These are phyloP conservation scores for Dryadomyces quercus-mongolicae DNA, from an alignment of 2,329 filamentous ascomycete species.

Conservation along the genomic window DNA sequence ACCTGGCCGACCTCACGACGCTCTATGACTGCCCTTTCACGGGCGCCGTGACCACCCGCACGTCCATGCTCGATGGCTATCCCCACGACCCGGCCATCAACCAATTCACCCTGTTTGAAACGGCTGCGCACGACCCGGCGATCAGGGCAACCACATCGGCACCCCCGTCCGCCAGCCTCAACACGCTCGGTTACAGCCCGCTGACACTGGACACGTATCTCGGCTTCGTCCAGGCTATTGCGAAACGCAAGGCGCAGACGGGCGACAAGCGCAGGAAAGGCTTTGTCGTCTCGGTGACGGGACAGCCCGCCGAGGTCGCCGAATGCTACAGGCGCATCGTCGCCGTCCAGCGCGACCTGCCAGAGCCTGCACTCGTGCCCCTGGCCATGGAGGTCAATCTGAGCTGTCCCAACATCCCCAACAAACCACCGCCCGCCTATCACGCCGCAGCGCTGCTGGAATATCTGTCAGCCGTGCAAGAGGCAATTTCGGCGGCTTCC, in stretches of 20 bases:
- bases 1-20: slow-evolving; percentile 42
- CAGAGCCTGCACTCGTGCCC: slow-evolving; percentile 20
- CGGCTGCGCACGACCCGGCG: slow-evolving; percentile 15
- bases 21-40: slow-evolving; percentile 52
- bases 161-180: slow-evolving; percentile 33
- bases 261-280: slow-evolving; percentile 30
- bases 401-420: slow-evolving; percentile 63
- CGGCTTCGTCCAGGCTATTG: slow-evolving; percentile 36
- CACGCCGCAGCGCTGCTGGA: slow-evolving; percentile 32
- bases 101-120: slow-evolving; percentile 54
- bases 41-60: slow-evolving; percentile 65
- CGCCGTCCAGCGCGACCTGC: slow-evolving; percentile 22
- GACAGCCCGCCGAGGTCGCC: slow-evolving; percentile 42
- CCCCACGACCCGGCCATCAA: slow-evolving; percentile 46
- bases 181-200: slow-evolving; percentile 66
- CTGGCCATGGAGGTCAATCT: slow-evolving; percentile 68
- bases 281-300: slow-evolving; percentile 61
- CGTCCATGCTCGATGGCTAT: slow-evolving; percentile 54
- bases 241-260: slow-evolving; percentile 9
- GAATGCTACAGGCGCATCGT: slow-evolving; percentile 41
- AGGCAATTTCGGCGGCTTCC: background rate
- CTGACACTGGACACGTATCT: slow-evolving; percentile 48
- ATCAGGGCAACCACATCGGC: slow-evolving; percentile 12
- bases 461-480: slow-evolving; percentile 42
- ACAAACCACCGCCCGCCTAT: slow-evolving; percentile 60